Conservation (phyloP, 2,329 filamentous ascomycete genomes). For the Trichophyton mentagrophytes region DNA sequence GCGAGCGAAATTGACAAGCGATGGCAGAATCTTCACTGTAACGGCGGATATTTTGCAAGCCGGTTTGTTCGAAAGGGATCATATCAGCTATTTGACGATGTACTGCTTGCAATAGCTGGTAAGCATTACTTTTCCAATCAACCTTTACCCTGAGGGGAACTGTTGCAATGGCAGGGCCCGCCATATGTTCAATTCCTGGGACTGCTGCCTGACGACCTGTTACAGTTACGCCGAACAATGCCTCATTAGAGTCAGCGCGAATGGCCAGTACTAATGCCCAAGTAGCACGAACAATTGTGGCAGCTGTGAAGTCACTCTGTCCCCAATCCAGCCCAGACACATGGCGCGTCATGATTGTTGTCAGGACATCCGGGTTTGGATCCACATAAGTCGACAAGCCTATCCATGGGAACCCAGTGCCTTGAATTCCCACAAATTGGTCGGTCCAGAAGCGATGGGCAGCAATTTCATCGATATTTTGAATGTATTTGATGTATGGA, state of each 20-base stretch:
- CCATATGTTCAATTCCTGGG: conserved; percentile 26
- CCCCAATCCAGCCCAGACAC: background rate
- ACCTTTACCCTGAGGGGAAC: conserved; percentile 29
- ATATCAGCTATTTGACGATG: conserved; percentile 44
- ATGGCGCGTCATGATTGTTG: background rate
- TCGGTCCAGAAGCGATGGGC: conserved; percentile 8
- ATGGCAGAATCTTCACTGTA: conserved; percentile 34
- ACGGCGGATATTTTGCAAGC: conserved; percentile 37
- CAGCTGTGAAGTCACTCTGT: conserved; percentile 11
- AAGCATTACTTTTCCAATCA: conserved; percentile 21
- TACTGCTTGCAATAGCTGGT: conserved; percentile 40
- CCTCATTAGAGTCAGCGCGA: conserved; percentile 26
- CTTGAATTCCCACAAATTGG: conserved; percentile 5
- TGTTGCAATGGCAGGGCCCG: conserved; percentile 31
- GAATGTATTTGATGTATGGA: background rate
- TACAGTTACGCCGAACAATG: conserved; percentile 34
- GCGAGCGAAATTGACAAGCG: conserved; percentile 31
- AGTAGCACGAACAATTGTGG: conserved; percentile 29
- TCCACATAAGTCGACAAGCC: background rate
- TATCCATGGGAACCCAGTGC: conserved; percentile 3
- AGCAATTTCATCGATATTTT: background rate
- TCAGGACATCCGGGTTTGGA: background rate
- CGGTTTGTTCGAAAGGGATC: conserved; percentile 45
- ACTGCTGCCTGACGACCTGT: conserved; percentile 28
- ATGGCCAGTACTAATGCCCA: conserved; percentile 29